These are phyloP conservation scores for Hypoxylon sp. DNA, from an alignment of 2,329 filamentous ascomycete genomes.

Conservation along the genomic window DNA sequence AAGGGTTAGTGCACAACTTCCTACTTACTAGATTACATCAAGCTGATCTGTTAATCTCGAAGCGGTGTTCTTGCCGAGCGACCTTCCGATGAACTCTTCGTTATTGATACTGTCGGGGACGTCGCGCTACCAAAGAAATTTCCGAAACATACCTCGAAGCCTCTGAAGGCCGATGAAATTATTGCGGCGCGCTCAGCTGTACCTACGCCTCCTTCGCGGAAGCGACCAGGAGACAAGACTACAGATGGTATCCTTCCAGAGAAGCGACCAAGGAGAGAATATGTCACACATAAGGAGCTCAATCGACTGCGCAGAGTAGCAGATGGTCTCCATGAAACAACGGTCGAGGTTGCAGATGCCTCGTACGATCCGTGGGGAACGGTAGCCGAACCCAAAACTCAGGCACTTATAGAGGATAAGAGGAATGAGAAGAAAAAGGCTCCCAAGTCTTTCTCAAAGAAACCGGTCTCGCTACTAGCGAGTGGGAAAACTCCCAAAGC, in stretches of 20 bases:
- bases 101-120: conserved; percentile 82
- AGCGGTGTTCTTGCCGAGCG: conserved; percentile 91
- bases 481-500: conserved; percentile 84
- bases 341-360: conserved; percentile 69
- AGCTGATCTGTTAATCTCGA: conserved; percentile 34
- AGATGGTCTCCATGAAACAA: conserved; percentile 73
- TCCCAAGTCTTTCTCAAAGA: conserved; percentile 80
- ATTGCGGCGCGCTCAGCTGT: conserved; percentile 86
- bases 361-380: conserved; percentile 84
- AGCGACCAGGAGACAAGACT: conserved; percentile 77
- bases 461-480: conserved; percentile 85
- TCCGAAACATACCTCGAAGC: conserved; percentile 77
- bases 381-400: conserved; percentile 53
- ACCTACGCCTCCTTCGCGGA: conserved; percentile 81
- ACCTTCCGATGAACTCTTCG: conserved; percentile 85
- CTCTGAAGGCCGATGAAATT: conserved; percentile 91
- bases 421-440: conserved; percentile 71
- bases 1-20: conserved; percentile 71
- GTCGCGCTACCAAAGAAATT: conserved; percentile 72
- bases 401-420: conserved; percentile 53
- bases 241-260: conserved; percentile 78
- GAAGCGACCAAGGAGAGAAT: conserved; percentile 83
- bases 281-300: conserved; percentile 88
- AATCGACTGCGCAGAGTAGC: conserved; percentile 82
- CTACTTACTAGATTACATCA: background rate